Evolutionary conservation across 2,329 filamentous ascomycete genomes (phyloP).

Genomic region (Trichoderma atrobrunneum): DNA sequence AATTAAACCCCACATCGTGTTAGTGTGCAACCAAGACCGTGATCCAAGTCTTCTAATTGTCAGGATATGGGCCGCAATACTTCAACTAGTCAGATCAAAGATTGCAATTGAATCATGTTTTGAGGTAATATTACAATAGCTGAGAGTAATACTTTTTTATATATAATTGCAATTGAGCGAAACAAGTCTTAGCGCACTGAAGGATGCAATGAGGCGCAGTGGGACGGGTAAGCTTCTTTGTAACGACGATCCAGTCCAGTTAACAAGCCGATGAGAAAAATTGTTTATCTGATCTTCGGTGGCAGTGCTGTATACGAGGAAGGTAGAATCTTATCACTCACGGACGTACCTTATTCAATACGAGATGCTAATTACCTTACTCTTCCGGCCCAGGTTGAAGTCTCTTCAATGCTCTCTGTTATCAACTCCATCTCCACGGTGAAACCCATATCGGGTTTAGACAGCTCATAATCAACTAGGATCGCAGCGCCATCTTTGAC

Average conservation of each 20-base stretch:
- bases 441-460: background rate
- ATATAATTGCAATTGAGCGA: background rate
- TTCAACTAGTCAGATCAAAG: background rate
- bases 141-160: too few species aligned
- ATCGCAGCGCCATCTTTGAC: background rate
- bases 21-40: background rate
- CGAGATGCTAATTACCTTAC: background rate
- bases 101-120: background rate
- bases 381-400: background rate
- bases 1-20: background rate
- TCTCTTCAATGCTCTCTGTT: background rate
- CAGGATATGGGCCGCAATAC: background rate
- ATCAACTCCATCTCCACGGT: background rate
- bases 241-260: background rate
- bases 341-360: background rate
- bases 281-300: background rate
- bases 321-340: background rate
- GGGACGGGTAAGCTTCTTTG: background rate
- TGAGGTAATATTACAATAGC: background rate
- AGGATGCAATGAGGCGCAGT: background rate
- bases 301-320: background rate
- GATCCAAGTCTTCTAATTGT: background rate
- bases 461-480: background rate
- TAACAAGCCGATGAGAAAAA: background rate
- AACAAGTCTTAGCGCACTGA: background rate